Percentiles rank a stretch among this genome's conserved stretches.
Conservation (phyloP, 2,329 filamentous ascomycete genomes). For the Colletotrichum sp. region DNA sequence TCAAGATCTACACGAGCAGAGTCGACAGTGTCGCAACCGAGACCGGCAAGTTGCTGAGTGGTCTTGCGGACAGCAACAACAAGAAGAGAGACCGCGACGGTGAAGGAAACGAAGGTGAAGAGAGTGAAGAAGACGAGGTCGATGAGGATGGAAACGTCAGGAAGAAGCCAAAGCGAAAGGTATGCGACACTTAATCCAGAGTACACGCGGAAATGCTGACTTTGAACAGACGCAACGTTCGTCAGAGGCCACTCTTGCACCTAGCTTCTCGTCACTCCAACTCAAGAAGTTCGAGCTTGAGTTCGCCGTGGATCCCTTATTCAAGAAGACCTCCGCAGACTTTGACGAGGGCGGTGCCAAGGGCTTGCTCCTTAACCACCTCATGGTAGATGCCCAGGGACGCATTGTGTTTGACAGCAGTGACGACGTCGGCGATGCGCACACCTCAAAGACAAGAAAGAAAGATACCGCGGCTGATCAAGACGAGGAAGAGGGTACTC, state of each 20-base stretch:
- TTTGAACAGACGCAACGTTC: slow-evolving; percentile 67
- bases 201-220: slow-evolving; percentile 22
- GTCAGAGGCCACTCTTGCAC: slow-evolving; percentile 90
- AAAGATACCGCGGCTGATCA: slow-evolving; percentile 43
- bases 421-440: slow-evolving; percentile 73
- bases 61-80: slow-evolving; percentile 85
- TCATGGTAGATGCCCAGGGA: slow-evolving; percentile 92
- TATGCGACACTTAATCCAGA: slow-evolving; percentile 38
- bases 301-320: slow-evolving; percentile 95
- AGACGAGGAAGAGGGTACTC: slow-evolving; percentile 42
- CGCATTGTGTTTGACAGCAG: slow-evolving; percentile 98
- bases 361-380: slow-evolving; percentile 89
- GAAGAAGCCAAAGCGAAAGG: slow-evolving; percentile 78
- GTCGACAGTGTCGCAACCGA: slow-evolving; percentile 98
- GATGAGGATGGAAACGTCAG: slow-evolving; percentile 65
- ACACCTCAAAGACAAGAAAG: slow-evolving; percentile 40
- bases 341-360: slow-evolving; percentile 99
- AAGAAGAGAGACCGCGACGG: slow-evolving; percentile 72
- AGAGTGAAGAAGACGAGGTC: slow-evolving; percentile 63
- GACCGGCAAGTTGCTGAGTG: slow-evolving; percentile 92
- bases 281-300: slow-evolving; percentile 98
- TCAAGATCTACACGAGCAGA: slow-evolving; percentile 98
- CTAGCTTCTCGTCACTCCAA: slow-evolving; percentile 86
- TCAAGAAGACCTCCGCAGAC: slow-evolving; percentile 98
- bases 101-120: slow-evolving; percentile 71